These are phyloP conservation scores for Colletotrichum camelliae DNA, from an alignment of 2,329 filamentous ascomycete species.

Conservation along the genomic window DNA sequence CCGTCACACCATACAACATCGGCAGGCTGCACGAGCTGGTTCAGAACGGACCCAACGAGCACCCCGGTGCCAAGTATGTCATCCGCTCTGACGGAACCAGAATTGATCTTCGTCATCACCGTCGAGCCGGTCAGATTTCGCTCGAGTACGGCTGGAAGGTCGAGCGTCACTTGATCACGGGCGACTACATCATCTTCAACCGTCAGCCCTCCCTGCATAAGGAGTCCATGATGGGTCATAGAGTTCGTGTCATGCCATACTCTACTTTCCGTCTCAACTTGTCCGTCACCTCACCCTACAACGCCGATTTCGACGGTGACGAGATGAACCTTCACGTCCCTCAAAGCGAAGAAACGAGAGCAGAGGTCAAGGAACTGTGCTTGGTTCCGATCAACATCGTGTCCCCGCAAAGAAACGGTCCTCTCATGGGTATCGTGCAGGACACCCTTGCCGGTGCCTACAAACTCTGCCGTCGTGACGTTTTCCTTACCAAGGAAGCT, in stretches of 20 bases:
- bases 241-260: conserved; percentile 97
- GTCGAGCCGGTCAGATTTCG: conserved; percentile 82
- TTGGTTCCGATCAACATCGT: conserved; percentile 99
- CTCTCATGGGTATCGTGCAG: conserved; percentile 99
- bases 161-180: conserved; percentile 93
- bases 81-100: conserved; percentile 92
- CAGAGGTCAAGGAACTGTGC: conserved; percentile 92
- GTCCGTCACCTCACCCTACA: conserved; percentile 98
- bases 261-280: conserved; percentile 98
- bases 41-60: conserved; percentile 90
- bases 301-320: conserved; percentile 99
- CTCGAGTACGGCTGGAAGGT: conserved; percentile 99
- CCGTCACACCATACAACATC: conserved; percentile 97
- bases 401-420: conserved; percentile 94
- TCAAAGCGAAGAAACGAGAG: conserved; percentile 94
- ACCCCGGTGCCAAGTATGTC: conserved; percentile 96
- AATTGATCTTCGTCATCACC: conserved; percentile 93
- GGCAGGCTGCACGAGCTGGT: conserved; percentile 88
- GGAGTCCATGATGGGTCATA: conserved; percentile 99
- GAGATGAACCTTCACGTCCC: conserved; percentile 99
- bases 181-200: conserved; percentile 99
- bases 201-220: conserved; percentile 99
- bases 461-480: conserved; percentile 93
- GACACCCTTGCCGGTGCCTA: conserved; percentile 96
- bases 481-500: conserved; percentile 86